Conservation (phyloP, 805 yeast genomes). For the Nakazawaea ernobii region DNA sequence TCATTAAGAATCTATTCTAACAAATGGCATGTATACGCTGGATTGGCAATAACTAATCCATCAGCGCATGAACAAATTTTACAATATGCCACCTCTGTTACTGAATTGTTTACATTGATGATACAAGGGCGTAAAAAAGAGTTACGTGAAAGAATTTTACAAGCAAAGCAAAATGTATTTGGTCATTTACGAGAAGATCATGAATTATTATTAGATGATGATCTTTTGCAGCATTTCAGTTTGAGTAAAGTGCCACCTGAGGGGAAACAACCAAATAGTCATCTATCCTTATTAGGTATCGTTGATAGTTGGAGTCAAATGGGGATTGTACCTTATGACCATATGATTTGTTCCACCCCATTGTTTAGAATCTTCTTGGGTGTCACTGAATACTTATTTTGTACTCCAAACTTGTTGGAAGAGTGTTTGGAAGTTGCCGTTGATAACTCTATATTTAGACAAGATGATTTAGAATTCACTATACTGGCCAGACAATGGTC, state of each 20-base stretch:
- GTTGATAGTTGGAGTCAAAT: slow-evolving; percentile 90
- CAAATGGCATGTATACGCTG: slow-evolving; percentile 98
- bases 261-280: slow-evolving; percentile 75
- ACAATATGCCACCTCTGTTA: slow-evolving; percentile 81
- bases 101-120: slow-evolving; percentile 80
- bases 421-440: slow-evolving; percentile 71
- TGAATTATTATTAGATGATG: slow-evolving; percentile 68
- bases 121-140: slow-evolving; percentile 59
- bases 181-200: slow-evolving; percentile 53
- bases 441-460: slow-evolving; percentile 61
- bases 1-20: slow-evolving; percentile 86
- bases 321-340: slow-evolving; percentile 90
- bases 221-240: slow-evolving; percentile 72
- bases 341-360: slow-evolving; percentile 95
- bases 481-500: slow-evolving; percentile 91
- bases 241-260: slow-evolving; percentile 60
- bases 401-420: slow-evolving; percentile 79
- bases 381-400: slow-evolving; percentile 85
- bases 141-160: slow-evolving; percentile 48
- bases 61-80: slow-evolving; percentile 87
- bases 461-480: slow-evolving; percentile 89
- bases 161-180: slow-evolving; percentile 75
- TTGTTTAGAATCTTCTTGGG: slow-evolving; percentile 88
- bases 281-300: slow-evolving; percentile 79
- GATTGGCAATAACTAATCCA: slow-evolving; percentile 92